Base-by-base conservation (phyloP, 768 basidiomycete species). In the Boletus fagicola region DNA sequence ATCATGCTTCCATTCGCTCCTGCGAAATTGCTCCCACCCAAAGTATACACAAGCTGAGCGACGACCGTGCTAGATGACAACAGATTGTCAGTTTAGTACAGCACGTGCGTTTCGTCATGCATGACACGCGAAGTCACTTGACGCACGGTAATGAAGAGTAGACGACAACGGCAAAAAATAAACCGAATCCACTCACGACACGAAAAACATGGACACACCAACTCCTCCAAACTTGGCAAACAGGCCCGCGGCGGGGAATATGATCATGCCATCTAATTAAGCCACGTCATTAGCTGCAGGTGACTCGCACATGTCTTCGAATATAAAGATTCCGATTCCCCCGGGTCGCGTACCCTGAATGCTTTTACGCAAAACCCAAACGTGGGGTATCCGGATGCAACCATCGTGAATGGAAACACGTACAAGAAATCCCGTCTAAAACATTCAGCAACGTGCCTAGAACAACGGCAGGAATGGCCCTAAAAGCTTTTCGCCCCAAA, bases 1-100 rank as follows among this genome's bases (percentile, higher is more conserved):
- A 98, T 97, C 94, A 95, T 94, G 61, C 90, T 93, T 7, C 91
- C 92, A 72, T 93, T 94, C 2, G 88, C 93, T 49, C 91, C 92
- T 10, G 85, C 85, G 70, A 99, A 97, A 24, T 86, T 87, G 62
- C 90, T 94, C 5, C 91, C 96, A 5, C 94, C 95, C 10, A 87
- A 72, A 1, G 90, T 87, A 71, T 92, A 98, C 0, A 88, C 82
- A 24, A 97, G 74, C 68, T 98, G 96, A 0, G 94, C 78, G 36
- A 96, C 69, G 50, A 93, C 76, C 28, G 92, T 83, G 6, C 86
- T 88, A 62, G 18, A 63, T 46, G 56, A 18, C 5, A 46, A 20
- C 16, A 53, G 4, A 33, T 20, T 12, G n/a, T 64, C 20, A 55
- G 51, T n/a, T 31, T 9, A 39, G 30, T 39, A 44, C 7, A 22